Evolutionary conservation across 176 grass and related monocot species (phyloP).

Genomic region (Rhipidocladum racemiflorum): DNA sequence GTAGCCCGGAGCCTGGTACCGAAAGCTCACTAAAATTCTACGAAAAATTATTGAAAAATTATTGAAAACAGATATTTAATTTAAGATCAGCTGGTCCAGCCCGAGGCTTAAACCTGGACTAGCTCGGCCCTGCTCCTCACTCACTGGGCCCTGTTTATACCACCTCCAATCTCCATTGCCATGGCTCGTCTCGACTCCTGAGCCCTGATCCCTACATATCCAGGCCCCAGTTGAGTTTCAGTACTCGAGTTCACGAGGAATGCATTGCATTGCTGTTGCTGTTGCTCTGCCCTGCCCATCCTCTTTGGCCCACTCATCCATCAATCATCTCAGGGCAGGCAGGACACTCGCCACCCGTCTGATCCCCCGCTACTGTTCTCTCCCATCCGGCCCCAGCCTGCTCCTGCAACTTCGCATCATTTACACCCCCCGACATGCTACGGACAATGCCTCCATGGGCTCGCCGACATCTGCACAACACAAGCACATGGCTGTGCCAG

Average conservation of each 20-base stretch:
- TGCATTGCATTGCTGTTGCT: not conserved
- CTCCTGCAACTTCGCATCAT: conserved; percentile 25
- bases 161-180: not conserved
- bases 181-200: not conserved
- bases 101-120: too few species aligned
- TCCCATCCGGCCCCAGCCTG: not conserved
- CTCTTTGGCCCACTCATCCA: conserved; percentile 29
- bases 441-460: conserved; percentile 4
- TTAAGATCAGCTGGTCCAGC: too few species aligned
- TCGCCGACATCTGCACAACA: conserved; percentile 32
- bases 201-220: not conserved
- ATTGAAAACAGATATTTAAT: too few species aligned
- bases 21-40: too few species aligned
- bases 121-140: too few species aligned
- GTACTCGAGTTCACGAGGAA: conserved; percentile 22
- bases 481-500: conserved; percentile 19
- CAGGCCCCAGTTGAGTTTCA: not conserved
- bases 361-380: not conserved
- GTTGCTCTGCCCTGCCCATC: conserved; percentile 5
- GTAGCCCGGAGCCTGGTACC: too few species aligned
- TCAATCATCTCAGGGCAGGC: conserved; percentile 19
- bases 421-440: conserved; percentile 15
- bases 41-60: too few species aligned
- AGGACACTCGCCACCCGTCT: not conserved
- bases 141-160: too few species aligned